Conservation (phyloP, 2,329 filamentous ascomycete genomes). For the Aureobasidium sp. region DNA sequence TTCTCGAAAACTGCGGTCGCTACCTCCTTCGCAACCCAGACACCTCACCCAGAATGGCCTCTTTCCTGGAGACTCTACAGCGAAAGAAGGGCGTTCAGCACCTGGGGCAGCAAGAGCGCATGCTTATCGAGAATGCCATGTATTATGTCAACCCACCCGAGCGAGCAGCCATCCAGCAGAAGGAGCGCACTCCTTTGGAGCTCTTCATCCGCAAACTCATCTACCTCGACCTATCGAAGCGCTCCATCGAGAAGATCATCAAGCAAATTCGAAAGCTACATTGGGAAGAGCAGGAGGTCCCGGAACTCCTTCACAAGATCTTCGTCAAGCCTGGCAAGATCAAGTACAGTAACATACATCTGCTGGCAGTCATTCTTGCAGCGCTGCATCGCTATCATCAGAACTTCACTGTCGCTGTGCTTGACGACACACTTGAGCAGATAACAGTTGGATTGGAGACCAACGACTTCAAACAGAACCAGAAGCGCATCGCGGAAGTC, state of each 20-base stretch:
- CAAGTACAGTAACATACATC: constrained; percentile 93
- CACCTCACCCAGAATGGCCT: constrained; percentile 85
- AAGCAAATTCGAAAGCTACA: constrained; percentile 93
- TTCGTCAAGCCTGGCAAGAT: constrained; percentile 96
- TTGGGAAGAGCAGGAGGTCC: constrained; percentile 90
- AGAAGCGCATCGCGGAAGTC: constrained; percentile 87
- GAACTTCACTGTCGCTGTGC: constrained; percentile 80
- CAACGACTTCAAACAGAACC: constrained; percentile 97
- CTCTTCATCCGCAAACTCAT: constrained; percentile 88
- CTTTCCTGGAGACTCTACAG: constrained; percentile 89
- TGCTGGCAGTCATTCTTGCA: constrained; percentile 82
- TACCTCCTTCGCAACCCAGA: constrained; percentile 90
- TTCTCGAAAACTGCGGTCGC: constrained; percentile 92
- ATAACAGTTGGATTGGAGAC: constrained; percentile 83
- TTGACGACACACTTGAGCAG: constrained; percentile 85
- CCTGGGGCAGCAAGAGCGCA: constrained; percentile 89
- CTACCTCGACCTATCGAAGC: constrained; percentile 88
- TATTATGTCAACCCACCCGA: constrained; percentile 97
- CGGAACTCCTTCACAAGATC: constrained; percentile 74
- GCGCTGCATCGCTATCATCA: constrained; percentile 89
- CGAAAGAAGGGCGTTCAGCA: constrained; percentile 95
- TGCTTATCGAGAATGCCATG: constrained; percentile 96
- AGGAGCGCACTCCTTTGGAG: constrained; percentile 89
- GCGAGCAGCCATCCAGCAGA: constrained; percentile 88
- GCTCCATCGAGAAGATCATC: constrained; percentile 86